A percentile compares a stretch with the other conserved stretches of the same genome.
phyloP scores from a whole-genome alignment of 2,329 filamentous ascomycete genomes.

The Exophiala mesophila region DNA sequence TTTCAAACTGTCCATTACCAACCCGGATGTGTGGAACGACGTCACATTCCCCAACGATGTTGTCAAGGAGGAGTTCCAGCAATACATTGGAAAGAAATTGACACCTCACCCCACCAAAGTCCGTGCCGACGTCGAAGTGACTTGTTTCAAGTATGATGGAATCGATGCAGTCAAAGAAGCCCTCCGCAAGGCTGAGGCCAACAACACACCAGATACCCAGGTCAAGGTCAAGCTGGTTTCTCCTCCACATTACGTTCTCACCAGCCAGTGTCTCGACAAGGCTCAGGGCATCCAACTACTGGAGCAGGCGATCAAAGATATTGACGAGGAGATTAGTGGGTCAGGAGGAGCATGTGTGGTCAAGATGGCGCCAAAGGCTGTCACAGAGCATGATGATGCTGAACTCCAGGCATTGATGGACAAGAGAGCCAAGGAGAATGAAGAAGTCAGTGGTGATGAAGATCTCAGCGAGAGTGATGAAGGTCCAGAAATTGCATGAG shows the following conservation, averaged over 20 bases:
- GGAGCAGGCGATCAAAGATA: conserved; percentile 84
- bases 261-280: conserved; percentile 94
- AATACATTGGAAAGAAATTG: conserved; percentile 93
- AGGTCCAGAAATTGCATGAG: conserved; percentile 44
- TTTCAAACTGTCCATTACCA: conserved; percentile 98
- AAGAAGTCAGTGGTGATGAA: conserved; percentile 96
- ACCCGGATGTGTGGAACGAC: conserved; percentile 93
- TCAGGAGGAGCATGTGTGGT: conserved; percentile 77
- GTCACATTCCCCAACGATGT: conserved; percentile 80
- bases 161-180: conserved; percentile 97
- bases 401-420: conserved; percentile 98
- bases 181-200: conserved; percentile 82
- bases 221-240: conserved; percentile 99
- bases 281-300: conserved; percentile 73
- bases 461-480: conserved; percentile 94
- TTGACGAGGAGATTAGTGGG: conserved; percentile 71
- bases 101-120: conserved; percentile 99
- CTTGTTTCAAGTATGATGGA: conserved; percentile 91
- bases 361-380: conserved; percentile 99
- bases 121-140: conserved; percentile 94
- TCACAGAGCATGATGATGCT: conserved; percentile 96
- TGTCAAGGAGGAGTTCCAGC: conserved; percentile 83
- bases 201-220: conserved; percentile 86
- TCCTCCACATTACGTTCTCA: conserved; percentile 92
- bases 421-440: conserved; percentile 96